phyloP scores from a whole-genome alignment of 768 basidiomycete species.

The Dioszegia hungarica region DNA sequence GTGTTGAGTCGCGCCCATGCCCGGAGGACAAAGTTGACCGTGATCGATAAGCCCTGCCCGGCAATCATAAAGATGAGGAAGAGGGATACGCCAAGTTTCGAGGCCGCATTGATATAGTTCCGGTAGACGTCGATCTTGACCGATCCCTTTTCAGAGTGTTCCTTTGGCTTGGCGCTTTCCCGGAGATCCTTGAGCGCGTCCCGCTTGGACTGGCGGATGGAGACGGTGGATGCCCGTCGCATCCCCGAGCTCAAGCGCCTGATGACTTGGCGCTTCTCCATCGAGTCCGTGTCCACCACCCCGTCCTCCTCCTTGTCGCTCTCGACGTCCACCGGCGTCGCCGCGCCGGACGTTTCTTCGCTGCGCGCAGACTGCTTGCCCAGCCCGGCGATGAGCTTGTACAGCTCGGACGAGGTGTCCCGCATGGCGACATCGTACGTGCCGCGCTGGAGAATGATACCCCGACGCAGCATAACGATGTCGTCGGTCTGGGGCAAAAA shows the following conservation, averaged over 20 bases:
- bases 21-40: slow-evolving; percentile 57
- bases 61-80: slow-evolving; percentile 58
- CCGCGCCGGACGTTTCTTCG: slow-evolving; percentile 30
- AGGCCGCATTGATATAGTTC: slow-evolving; percentile 74
- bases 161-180: slow-evolving; percentile 52
- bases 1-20: slow-evolving; percentile 78
- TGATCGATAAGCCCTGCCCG: slow-evolving; percentile 61
- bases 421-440: slow-evolving; percentile 58
- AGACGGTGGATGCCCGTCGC: slow-evolving; percentile 46
- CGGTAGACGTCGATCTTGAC: slow-evolving; percentile 73
- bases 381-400: slow-evolving; percentile 59
- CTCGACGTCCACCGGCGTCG: slow-evolving; percentile 37
- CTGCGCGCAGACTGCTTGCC: slow-evolving; percentile 44
- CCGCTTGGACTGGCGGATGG: slow-evolving; percentile 44
- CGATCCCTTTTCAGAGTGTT: slow-evolving; percentile 66
- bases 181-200: slow-evolving; percentile 48
- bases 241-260: slow-evolving; percentile 36
- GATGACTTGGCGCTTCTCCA: slow-evolving; percentile 26
- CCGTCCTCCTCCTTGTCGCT: slow-evolving; percentile 31
- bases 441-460: slow-evolving; percentile 73
- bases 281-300: slow-evolving; percentile 34
- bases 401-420: slow-evolving; percentile 62
- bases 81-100: slow-evolving; percentile 61
- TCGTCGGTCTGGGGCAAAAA: slow-evolving; percentile 74
- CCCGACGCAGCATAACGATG: slow-evolving; percentile 68